These are phyloP conservation scores for Apocynum venetum DNA, from an alignment of 257 asterid species.

Conservation along the genomic window DNA sequence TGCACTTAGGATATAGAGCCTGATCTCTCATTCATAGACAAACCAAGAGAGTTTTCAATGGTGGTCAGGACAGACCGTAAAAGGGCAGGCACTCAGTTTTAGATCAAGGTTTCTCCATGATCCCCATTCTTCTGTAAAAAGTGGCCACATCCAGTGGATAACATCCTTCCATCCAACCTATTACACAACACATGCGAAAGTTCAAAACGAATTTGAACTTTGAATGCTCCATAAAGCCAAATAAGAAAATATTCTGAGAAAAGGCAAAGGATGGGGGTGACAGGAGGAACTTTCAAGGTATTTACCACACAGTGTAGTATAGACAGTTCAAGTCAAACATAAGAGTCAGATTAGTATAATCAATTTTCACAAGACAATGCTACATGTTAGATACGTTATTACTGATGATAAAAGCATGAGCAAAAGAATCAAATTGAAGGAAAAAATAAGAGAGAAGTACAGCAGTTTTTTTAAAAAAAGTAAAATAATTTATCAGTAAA, in stretches of 20 bases:
- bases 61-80: constrained; percentile 57
- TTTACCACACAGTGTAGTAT: background rate
- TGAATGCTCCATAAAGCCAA: constrained; percentile 2
- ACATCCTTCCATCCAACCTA: constrained; percentile 94
- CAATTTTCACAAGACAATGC: background rate
- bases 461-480: background rate
- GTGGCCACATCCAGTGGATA: constrained; percentile 99
- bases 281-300: background rate
- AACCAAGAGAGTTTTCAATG: constrained; percentile 22
- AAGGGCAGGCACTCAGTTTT: constrained; percentile 73
- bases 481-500: constrained; percentile 1
- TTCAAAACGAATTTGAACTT: background rate
- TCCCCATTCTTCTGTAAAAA: constrained; percentile 89
- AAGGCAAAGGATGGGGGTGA: background rate
- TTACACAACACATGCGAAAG: constrained; percentile 11
- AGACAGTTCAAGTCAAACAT: background rate
- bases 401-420: background rate
- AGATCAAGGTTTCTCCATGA: constrained; percentile 82
- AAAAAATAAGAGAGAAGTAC: constrained; percentile 3
- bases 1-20: constrained; percentile 6
- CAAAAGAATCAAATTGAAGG: background rate
- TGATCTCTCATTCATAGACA: constrained; percentile 15
- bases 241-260: constrained; percentile 2
- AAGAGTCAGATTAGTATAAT: background rate
- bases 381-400: background rate